Conservation (phyloP, 23 red algal genomes). For the Gracilariopsis chorda region DNA sequence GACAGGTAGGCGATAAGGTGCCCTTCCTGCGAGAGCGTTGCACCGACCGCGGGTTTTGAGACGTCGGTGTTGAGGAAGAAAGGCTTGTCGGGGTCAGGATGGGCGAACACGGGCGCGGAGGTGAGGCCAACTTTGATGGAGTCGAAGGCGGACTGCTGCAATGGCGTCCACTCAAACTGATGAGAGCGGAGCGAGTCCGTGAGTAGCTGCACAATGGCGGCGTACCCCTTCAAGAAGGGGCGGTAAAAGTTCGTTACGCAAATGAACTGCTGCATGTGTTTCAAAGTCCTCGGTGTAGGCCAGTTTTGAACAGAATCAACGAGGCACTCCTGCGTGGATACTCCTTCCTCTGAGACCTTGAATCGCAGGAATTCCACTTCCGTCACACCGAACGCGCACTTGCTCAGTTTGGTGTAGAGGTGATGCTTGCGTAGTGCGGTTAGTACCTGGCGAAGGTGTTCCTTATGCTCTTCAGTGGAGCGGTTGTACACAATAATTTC, state of each 20-base stretch:
- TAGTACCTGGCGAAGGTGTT: background rate
- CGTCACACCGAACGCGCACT: background rate
- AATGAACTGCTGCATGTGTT: background rate
- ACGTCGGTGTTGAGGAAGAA: background rate
- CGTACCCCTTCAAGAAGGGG: background rate
- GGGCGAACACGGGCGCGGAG: background rate
- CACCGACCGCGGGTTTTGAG: background rate
- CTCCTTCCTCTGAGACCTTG: background rate
- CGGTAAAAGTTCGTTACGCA: background rate
- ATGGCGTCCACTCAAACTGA: background rate
- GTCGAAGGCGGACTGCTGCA: constrained; percentile 1
- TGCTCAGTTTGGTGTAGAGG: background rate
- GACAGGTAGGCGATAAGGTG: background rate
- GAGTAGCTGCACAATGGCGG: background rate
- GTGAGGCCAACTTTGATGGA: too few relatives aligned
- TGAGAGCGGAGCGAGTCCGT: background rate
- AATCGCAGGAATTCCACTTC: background rate
- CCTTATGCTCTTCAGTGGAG: too few relatives aligned
- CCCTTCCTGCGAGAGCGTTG: background rate
- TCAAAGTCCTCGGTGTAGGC: background rate
- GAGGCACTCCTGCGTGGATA: background rate
- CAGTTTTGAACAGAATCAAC: background rate
- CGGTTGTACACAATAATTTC: too few relatives aligned
- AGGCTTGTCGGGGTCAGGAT: background rate
- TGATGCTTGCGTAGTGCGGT: background rate